These are phyloP conservation scores for Sugiyamaella pinicola DNA, from an alignment of 1,139 yeast species.

Conservation along the genomic window DNA sequence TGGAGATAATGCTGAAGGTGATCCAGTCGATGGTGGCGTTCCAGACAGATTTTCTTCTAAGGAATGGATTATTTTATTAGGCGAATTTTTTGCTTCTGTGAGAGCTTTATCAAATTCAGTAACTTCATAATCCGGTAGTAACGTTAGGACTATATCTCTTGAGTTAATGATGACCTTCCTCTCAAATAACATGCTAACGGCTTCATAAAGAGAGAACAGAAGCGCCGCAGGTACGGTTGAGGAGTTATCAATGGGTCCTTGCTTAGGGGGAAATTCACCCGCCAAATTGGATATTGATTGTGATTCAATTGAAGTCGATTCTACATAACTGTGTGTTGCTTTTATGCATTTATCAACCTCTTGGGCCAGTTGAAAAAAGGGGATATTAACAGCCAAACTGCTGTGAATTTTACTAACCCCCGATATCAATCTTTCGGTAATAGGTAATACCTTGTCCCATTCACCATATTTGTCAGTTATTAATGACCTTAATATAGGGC, in stretches of 20 bases:
- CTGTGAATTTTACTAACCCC: conserved; percentile 6
- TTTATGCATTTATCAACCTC: conserved; percentile 20
- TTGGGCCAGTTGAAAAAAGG: conserved; percentile 33
- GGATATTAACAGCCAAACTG: conserved; percentile 28
- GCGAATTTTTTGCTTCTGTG: conserved; percentile 5
- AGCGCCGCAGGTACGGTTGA: conserved; percentile 24
- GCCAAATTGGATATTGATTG: conserved; percentile 18
- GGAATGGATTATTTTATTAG: not conserved
- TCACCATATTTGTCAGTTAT: conserved; percentile 15
- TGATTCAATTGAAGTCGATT: conserved; percentile 14
- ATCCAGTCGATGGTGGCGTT: not conserved
- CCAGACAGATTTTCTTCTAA: not conserved
- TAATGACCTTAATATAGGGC: conserved; percentile 18
- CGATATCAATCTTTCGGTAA: conserved; percentile 1
- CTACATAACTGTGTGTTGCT: conserved; percentile 1
- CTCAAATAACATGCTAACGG: conserved; percentile 19
- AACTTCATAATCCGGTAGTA: conserved; percentile 16
- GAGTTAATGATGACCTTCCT: conserved; percentile 13
- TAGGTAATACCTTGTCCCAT: conserved; percentile 18
- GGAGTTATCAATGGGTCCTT: conserved; percentile 16
- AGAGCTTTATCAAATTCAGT: conserved; percentile 15
- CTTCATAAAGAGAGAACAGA: conserved; percentile 16
- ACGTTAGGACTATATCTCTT: conserved; percentile 17
- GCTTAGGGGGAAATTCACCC: conserved; percentile 27
- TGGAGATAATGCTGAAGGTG: not conserved